Evolutionary conservation across 1,284 basidiomycete species (phyloP), one percentile per base, ranked within the genome.

Genomic region (Tilletia indica): DNA sequence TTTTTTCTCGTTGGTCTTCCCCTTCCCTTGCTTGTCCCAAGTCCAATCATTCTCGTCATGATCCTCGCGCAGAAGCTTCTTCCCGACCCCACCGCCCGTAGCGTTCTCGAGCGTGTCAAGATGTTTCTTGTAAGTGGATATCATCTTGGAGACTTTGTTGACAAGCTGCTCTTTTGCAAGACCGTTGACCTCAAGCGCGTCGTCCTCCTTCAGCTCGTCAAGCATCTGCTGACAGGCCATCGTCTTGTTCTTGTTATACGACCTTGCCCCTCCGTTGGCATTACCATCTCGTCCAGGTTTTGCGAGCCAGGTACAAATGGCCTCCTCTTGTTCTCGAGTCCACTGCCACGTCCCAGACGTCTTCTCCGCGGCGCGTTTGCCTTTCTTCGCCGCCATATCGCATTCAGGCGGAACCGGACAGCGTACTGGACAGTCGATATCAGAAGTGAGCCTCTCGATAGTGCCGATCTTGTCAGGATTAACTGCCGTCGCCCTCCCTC

Each of bases 111-210:
- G 8, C 6, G 49, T 54, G 49, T 54, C 49, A 4, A 54, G 49
- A 19, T 6, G 4, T 5, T 54, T 25, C 19, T 54, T 25, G 49
- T 54, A 54, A 6, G n/a, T 4, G 8, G 49, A 54, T 4, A 54
- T 54, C 49, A 54, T 54, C 49, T 54, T 54, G 49, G 49, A 6
- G n/a, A 54, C 49, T 19, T 54, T 54, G 49, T 54, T 54, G 49
- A 54, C 49, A 19, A 54, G 49, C 49, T 54, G 49, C 16, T 54
- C 6, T 5, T 5, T 25, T 4, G 49, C n/a, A 5, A 54, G 19
- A n/a, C 49, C 49, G 19, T 5, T 25, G 49, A 19, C 21, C 5
- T 25, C 5, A 5, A 54, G 4, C 49, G 14, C 6, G 6, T 54
- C 5, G 21, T 54, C 49, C 16, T 5, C 49, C 6, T 54, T 6